Conservation (phyloP, 306 rosid genomes). For the Argentina anserina region DNA sequence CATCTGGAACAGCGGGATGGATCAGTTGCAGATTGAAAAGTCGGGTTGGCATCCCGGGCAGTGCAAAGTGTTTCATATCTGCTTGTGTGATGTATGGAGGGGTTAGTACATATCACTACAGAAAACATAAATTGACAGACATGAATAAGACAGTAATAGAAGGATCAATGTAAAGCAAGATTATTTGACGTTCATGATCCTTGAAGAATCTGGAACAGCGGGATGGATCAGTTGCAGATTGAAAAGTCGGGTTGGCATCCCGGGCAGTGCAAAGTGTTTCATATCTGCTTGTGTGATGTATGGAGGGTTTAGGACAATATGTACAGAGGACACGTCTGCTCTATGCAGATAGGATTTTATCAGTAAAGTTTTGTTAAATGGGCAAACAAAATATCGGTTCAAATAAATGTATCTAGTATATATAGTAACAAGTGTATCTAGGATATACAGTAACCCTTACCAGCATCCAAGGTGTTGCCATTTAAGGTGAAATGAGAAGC, state of each 20-base stretch:
- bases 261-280: conserved; percentile 25
- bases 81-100: conserved; percentile 43
- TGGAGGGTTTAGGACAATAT: conserved; percentile 20
- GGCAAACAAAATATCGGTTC: background rate
- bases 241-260: conserved; percentile 35
- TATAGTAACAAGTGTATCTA: background rate
- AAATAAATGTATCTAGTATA: conserved; percentile 1
- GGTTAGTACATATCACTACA: no score
- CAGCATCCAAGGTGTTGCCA: conserved; percentile 10
- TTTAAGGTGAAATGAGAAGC: background rate
- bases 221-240: conserved; percentile 7
- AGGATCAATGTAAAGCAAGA: no score
- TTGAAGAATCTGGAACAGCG: conserved; percentile 1
- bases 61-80: conserved; percentile 23
- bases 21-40: conserved; percentile 12
- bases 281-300: conserved; percentile 43
- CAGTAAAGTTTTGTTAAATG: conserved; percentile 15
- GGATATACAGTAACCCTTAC: background rate
- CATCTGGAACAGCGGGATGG: conserved; percentile 8
- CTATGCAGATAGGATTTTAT: conserved; percentile 6
- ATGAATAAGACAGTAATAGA: background rate
- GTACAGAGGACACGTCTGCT: conserved; percentile 27
- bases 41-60: conserved; percentile 38
- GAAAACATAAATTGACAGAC: background rate
- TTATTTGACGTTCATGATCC: background rate